Conservation (phyloP, 2,329 filamentous ascomycete genomes). For the Balansia obtecta region DNA sequence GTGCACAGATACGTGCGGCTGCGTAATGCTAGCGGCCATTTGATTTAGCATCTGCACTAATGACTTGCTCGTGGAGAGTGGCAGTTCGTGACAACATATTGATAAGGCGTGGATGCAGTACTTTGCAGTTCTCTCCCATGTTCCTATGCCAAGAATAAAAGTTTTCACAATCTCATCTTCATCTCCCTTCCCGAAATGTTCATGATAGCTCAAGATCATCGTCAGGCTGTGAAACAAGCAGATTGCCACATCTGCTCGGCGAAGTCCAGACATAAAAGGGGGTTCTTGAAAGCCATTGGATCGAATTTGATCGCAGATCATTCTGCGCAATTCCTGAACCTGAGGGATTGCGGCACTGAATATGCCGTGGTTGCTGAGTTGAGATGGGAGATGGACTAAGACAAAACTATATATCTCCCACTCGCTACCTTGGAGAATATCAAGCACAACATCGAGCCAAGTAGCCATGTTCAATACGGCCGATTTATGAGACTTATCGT, state of each 20-base stretch:
- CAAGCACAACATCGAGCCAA: slow-evolving; percentile 69
- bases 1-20: slow-evolving; percentile 81
- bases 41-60: slow-evolving; percentile 79
- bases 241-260: slow-evolving; percentile 77
- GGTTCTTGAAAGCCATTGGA: slow-evolving; percentile 70
- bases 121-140: slow-evolving; percentile 77
- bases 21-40: slow-evolving; percentile 93
- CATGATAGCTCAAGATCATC: slow-evolving; percentile 82
- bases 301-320: slow-evolving; percentile 74
- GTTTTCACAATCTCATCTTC: slow-evolving; percentile 81
- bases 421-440: slow-evolving; percentile 61
- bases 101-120: slow-evolving; percentile 90
- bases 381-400: slow-evolving; percentile 72
- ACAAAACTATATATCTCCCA: slow-evolving; percentile 94
- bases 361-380: slow-evolving; percentile 79
- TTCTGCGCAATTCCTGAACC: slow-evolving; percentile 60
- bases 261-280: slow-evolving; percentile 63
- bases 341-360: slow-evolving; percentile 64
- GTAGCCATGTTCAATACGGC: slow-evolving; percentile 42
- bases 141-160: slow-evolving; percentile 74
- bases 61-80: slow-evolving; percentile 73
- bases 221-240: slow-evolving; percentile 80
- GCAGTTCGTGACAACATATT: slow-evolving; percentile 89
- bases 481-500: slow-evolving; percentile 21
- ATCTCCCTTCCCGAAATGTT: slow-evolving; percentile 69